Conservation (phyloP, 805 yeast species). For the Ogataea corticis region DNA sequence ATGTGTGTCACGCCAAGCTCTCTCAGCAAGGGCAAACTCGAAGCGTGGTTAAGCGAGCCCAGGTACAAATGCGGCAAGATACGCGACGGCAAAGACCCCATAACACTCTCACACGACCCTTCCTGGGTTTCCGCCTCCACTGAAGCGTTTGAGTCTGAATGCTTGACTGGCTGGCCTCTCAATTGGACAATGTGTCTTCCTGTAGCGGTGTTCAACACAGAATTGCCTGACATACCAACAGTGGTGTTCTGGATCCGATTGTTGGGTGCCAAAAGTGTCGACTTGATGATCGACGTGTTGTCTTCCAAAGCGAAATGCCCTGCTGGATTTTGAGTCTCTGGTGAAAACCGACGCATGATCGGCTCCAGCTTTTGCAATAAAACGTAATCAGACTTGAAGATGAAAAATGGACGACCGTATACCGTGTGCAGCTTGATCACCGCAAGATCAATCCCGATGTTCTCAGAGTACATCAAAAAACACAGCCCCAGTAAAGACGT, state of each 20-base stretch:
- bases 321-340: conserved; percentile 29
- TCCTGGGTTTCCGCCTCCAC: conserved; percentile 11
- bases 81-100: conserved; percentile 80
- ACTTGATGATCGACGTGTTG: conserved; percentile 21
- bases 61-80: conserved; percentile 81
- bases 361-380: conserved; percentile 66
- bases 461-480: conserved; percentile 68
- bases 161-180: conserved; percentile 20
- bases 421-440: conserved; percentile 60
- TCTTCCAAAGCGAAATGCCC: conserved; percentile 20
- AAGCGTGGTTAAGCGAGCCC: conserved; percentile 84
- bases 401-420: conserved; percentile 77
- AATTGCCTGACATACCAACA: conserved; percentile 15
- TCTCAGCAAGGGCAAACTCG: conserved; percentile 59
- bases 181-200: conserved; percentile 34
- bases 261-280: conserved; percentile 25
- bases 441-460: conserved; percentile 62
- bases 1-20: conserved; percentile 70
- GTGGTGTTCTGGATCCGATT: background rate
- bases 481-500: conserved; percentile 74
- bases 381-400: conserved; percentile 73
- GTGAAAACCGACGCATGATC: conserved; percentile 61
- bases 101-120: conserved; percentile 36
- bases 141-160: background rate
- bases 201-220: conserved; percentile 28